Base-by-base conservation (phyloP, 2,329 filamentous ascomycete genomes). In the Cladosporium austrohemisphaericum region DNA sequence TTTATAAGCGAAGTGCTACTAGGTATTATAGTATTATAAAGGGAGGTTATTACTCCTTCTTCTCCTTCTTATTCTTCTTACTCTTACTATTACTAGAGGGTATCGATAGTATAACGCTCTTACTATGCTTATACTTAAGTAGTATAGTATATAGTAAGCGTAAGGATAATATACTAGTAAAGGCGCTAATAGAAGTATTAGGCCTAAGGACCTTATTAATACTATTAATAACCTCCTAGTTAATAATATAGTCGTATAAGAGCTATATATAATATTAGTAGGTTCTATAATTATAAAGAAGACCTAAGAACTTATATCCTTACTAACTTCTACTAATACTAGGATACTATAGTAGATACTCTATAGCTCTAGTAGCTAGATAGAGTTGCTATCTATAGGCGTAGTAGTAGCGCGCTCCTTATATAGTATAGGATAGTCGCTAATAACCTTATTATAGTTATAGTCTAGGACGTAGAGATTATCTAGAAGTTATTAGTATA, bases 11-110 rank as follows among this genome's bases (percentile, higher is more conserved):
- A 43, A 28, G n/a, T n/a, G n/a, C n/a, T n/a, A n/a, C n/a, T n/a
- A n/a, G n/a, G n/a, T n/a, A n/a, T n/a, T n/a, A n/a, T n/a, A n/a
- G n/a, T n/a, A n/a, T n/a, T n/a, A n/a, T n/a, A n/a, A n/a, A n/a
- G n/a, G 23, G 40, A 40, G 16, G 16, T 19, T 40, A 23, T 26
- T 23, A 40, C 22, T 40, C 36, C 16, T 40, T n/a, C 40, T 43
- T 23, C 5, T 29, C 40, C 20, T 14, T n/a, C 41, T 44, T 18
- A 11, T 32, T 18, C 23, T 44, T 26, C 8, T 44, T 18, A 11
- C 32, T 26, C 23, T 44, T n/a, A n/a, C 19, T 16, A 11, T 16
- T 8, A n/a, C 3, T 10, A 10, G 7, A n/a, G 28, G 10, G 28
- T 8, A 8, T 3, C 28, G 7, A n/a, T n/a, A 7, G 31, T 16